Conservation (phyloP, 306 rosid species). For the Arachis stenosperma region DNA sequence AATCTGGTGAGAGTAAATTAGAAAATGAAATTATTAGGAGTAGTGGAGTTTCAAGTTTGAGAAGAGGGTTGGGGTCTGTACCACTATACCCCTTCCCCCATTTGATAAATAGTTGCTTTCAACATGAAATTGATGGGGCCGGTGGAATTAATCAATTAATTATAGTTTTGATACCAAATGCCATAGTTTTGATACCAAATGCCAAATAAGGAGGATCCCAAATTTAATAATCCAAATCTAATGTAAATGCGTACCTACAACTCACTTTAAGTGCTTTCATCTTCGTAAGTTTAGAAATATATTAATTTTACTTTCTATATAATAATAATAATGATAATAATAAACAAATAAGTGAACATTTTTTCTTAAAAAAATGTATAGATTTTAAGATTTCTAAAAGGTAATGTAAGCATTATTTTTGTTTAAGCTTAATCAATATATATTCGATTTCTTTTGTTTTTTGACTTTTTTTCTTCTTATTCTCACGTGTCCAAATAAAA, state of each 20-base stretch:
- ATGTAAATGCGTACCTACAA: background rate
- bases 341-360: too few species aligned
- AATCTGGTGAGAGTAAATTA: slow-evolving; percentile 13
- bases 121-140: slow-evolving; percentile 15
- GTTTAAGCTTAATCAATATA: too few species aligned
- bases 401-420: too few species aligned
- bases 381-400: too few species aligned
- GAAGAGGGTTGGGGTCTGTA: slow-evolving; percentile 3
- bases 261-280: background rate
- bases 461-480: background rate
- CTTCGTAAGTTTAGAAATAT: background rate
- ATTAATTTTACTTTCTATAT: too few species aligned
- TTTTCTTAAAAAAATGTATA: too few species aligned
- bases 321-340: too few species aligned
- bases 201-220: slow-evolving; percentile 16
- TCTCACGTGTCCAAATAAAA: background rate
- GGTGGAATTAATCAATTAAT: slow-evolving; percentile 12
- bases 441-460: too few species aligned
- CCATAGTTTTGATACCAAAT: slow-evolving; percentile 14
- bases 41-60: background rate
- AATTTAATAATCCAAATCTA: slow-evolving; percentile 34
- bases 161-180: slow-evolving; percentile 10
- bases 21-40: background rate
- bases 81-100: background rate
- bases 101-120: background rate